Evolutionary conservation across 2,329 filamentous ascomycete species (phyloP), one percentile per base, ranked within the genome.

Genomic region (Exophiala sideris): DNA sequence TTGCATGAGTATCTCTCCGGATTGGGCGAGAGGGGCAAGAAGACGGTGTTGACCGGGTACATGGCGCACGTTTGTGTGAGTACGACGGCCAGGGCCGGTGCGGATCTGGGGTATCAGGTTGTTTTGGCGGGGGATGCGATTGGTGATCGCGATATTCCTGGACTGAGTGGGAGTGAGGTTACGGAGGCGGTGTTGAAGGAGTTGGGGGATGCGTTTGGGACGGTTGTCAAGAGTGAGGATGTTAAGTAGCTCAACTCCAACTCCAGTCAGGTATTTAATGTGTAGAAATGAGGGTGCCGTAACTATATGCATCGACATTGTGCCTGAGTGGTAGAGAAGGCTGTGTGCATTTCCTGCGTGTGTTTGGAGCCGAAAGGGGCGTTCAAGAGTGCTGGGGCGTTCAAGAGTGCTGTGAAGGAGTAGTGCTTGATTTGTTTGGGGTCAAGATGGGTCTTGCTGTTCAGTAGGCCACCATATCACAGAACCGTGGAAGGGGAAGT

Each of bases 101-200:
- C 71, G 3, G 79, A 88, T 66, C 71, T 75, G 33, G 85, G 83
- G 0, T 87, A 83, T 64, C 83, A 88, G 64, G 79, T 87, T 20
- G 51, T 87, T 1, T 65, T 88, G 18, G 80, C 77, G 0, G 73
- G 79, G 61, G 85, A 87, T 65, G 83, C 76, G 0, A 78, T 88
- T 35, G 85, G 85, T 0, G 84, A 87, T 66, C 69, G 85, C 7
- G 77, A 87, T 65, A 85, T 88, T 41, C 85, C 85, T 1, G 84
- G 84, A 1, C 79, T 77, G 0, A 71, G 73, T 5, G 83, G 79
- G 0, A 75, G 77, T 9, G 76, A 84, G 51, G 64, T 86, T 18
- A 78, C 73, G 7, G 73, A 73, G 40, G 68, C 67, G 49, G 74
- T 74, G 2, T 67, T 88, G 60, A 73, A 74, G 5, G 84, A 87